phyloP scores from a whole-genome alignment of 345 rosid genomes.

The Populus tremula region DNA sequence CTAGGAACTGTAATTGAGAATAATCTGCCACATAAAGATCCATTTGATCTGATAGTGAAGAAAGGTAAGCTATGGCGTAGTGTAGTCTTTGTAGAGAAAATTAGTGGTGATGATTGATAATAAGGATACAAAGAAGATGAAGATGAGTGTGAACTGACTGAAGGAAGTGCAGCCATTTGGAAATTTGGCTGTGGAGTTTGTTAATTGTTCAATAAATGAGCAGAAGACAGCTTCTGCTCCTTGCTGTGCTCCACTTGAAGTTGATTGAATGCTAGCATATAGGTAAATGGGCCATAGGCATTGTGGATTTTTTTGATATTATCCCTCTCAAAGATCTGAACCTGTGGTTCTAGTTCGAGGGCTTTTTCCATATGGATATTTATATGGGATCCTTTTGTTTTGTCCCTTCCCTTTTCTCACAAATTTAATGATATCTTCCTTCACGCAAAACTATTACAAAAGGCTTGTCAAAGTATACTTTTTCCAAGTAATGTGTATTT shows the following conservation, averaged over 20 bases:
- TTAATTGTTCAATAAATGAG: neutral
- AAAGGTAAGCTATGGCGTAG: slow-evolving; percentile 14
- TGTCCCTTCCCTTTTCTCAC: no score
- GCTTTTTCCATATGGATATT: slow-evolving; percentile 11
- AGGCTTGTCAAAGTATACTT: no score
- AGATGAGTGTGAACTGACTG: no score
- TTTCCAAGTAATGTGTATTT: no score
- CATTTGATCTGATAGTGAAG: no score
- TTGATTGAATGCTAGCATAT: neutral
- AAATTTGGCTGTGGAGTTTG: no score
- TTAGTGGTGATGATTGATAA: slow-evolving; percentile 38
- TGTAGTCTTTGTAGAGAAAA: slow-evolving; percentile 30
- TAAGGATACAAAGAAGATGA: slow-evolving; percentile 29
- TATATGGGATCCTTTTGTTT: neutral
- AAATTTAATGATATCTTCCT: no score
- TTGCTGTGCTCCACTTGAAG: neutral
- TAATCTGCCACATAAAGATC: no score
- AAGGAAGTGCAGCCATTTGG: no score
- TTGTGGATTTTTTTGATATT: slow-evolving; percentile 18
- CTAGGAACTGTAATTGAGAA: no score
- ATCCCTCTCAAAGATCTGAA: slow-evolving; percentile 39
- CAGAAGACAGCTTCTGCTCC: slow-evolving; percentile 6
- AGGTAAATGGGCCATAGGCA: slow-evolving; percentile 2
- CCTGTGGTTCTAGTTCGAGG: slow-evolving; percentile 34
- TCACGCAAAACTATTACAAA: no score